Percentiles rank a stretch among this genome's conserved stretches.
Evolutionary conservation across 1,139 yeast genomes (phyloP).

Genomic region (Waltiozyma solani): DNA sequence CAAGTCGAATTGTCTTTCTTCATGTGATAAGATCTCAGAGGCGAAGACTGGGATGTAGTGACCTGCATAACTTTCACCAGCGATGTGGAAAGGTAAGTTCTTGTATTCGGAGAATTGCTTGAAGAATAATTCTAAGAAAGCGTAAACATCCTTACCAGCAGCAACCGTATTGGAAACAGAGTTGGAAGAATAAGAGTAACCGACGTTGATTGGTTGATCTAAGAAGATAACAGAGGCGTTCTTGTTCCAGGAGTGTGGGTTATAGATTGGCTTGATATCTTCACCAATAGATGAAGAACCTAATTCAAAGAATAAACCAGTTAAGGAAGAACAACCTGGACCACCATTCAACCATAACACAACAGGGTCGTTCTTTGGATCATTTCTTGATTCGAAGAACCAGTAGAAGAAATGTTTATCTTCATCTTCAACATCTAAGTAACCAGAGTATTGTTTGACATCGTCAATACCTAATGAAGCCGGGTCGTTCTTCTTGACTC

Average conservation of each 20-base stretch:
- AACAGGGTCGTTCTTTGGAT: conserved; percentile 77
- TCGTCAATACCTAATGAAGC: conserved; percentile 61
- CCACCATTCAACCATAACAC: conserved; percentile 89
- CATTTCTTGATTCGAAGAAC: conserved; percentile 87
- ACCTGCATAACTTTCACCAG: conserved; percentile 99
- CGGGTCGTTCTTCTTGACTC: conserved; percentile 43
- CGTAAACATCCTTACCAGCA: conserved; percentile 90
- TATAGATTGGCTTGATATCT: conserved; percentile 58
- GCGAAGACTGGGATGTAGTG: conserved; percentile 95
- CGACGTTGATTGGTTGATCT: conserved; percentile 94
- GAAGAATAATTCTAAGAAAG: conserved; percentile 84
- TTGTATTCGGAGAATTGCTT: conserved; percentile 82
- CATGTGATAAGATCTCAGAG: conserved; percentile 70
- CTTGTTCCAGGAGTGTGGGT: conserved; percentile 80
- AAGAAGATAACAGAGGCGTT: conserved; percentile 87
- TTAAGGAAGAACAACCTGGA: conserved; percentile 84
- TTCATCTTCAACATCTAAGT: conserved; percentile 73
- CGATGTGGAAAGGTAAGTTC: conserved; percentile 75
- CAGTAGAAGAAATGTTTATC: conserved; percentile 81
- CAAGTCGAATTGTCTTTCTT: conserved; percentile 72
- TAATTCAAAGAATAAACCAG: conserved; percentile 86
- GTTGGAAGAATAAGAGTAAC: conserved; percentile 66
- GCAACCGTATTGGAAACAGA: conserved; percentile 69
- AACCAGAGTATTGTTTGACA: conserved; percentile 80
- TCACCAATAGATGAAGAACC: conserved; percentile 74